Base-by-base conservation (phyloP, 306 rosid species). In the Gastrolobium bilobum region DNA sequence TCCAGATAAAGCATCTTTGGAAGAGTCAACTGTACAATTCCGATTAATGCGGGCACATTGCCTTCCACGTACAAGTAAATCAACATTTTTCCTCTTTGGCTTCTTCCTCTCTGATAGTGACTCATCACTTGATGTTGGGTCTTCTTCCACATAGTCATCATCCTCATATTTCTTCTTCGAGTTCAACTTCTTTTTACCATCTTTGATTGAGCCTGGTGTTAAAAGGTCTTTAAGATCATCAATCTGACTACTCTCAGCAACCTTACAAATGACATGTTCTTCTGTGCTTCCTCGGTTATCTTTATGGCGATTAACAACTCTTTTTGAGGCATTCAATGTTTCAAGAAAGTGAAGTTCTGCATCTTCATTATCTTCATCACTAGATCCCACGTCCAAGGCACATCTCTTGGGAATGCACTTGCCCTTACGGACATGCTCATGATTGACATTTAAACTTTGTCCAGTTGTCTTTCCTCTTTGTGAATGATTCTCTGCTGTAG, bases 121-220 rank as follows among this genome's bases (percentile, higher is more conserved):
- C 48, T 84, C 88, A 38, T 69, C 85, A 75, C 84, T 86, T 35
- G 88, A 82, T 44, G 68, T 39, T 15, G 57, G 61, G 42, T 73
- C 86, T 68, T 84, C 84, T 65, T 82, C 86, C 71, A 65, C 42
- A 71, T 84, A 84, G 47, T 83, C 84, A 8, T 4, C 59, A 51
- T 85, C 86, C 53, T 75, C 65, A 4, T 46, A 70, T 51, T 42
- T 54, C 43, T 71, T 83, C 13, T 58, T 6, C 4, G 80, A 68
- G 31, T 77, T 83, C 20, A 82, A 67, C 63, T 48, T 82, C 71
- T 61, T 78, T 43, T 60, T 68, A 38, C 81, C 5, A 69, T 77
- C 78, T 48, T 68, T 77, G n/a, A 61, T 51, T n/a, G 57, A 56
- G 66, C 80, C 67, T 31, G 79, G 34, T 4, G 61, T 14, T 30